Evolutionary conservation across 2,329 filamentous ascomycete genomes (phyloP), one percentile per base, ranked within the genome.

Genomic region (Cryphonectria japonica): DNA sequence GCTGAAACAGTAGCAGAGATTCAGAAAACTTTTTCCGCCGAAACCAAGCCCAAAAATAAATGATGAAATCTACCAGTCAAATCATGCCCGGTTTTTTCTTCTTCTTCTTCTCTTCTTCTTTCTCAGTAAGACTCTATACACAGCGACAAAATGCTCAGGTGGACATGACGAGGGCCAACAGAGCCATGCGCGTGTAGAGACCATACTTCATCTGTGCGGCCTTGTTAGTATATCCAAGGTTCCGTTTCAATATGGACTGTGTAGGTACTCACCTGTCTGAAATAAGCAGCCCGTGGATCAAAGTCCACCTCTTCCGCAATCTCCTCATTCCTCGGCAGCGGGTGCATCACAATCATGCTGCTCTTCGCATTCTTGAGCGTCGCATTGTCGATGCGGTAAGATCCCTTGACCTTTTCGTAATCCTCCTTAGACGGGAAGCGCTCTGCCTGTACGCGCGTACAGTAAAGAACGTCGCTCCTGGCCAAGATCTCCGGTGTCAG

Each of bases 231-330:
- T n/a, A 41, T 63, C 19, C 71, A 74, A 74, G 41, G 61, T 65
- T 79, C 90, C 81, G 89, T 85, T 75, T 75, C 8, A 26, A 68
- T 0, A 14, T 11, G 3, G 52, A 54, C 65, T 16, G 37, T 54
- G 43, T 22, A 88, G 54, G 52, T n/a, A 88, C 93, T 90, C 84
- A 97, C 95, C 92, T 99, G 96, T 92, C 96, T 91, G 84, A 99
- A 99, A 85, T 99, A 99, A 69, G 96, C 95, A 71, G 96, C 96
- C 77, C 96, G 86, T 80, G 97, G 94, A 84, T 99, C 96, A 84
- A 97, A 97, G 83, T 99, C 96, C 65, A 99, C 94, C 85, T 99
- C 96, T 83, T 97, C 94, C 46, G 91, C 90, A 79, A 99, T 91
- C 87, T 99, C 96, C 75, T 92, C 90, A 79, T 98, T 98, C 78